Percentiles rank a stretch among this genome's conserved stretches.
These are phyloP conservation scores for Fusarium sp. DNA, from an alignment of 2,329 filamentous ascomycete species.

Conservation along the genomic window DNA sequence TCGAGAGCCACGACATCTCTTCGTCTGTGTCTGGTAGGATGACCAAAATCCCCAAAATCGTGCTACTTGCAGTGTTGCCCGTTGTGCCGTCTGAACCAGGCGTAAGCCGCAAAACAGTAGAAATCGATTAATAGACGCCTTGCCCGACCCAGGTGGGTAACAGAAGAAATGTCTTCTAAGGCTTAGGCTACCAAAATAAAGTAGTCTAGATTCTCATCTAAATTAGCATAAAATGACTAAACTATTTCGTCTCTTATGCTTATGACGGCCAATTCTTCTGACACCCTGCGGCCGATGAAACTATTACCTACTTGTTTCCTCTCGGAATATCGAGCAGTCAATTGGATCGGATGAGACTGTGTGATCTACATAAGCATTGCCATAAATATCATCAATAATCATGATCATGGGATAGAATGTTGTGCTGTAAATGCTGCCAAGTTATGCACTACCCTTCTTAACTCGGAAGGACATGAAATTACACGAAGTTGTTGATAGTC, in stretches of 20 bases:
- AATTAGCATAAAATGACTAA: no score
- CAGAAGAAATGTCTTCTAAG: no score
- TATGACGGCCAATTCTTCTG: no score
- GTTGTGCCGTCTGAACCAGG: not conserved
- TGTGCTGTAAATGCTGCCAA: not conserved
- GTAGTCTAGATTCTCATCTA: no score
- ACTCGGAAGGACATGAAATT: not conserved
- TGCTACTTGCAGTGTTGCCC: not conserved
- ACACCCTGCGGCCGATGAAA: not conserved
- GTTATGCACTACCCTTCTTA: not conserved
- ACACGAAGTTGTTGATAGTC: not conserved
- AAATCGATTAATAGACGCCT: not conserved
- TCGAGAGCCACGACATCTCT: not conserved
- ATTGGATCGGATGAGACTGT: not conserved
- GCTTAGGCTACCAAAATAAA: no score
- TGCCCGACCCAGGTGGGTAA: not conserved
- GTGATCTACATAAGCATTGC: not conserved
- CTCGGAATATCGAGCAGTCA: not conserved
- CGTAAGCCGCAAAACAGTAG: not conserved
- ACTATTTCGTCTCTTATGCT: no score
- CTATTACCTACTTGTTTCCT: not conserved
- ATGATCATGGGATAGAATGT: not conserved
- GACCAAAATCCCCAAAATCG: not conserved
- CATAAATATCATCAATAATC: not conserved
- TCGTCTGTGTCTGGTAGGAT: not conserved